Evolutionary conservation across 495 filamentous ascomycete species (phyloP), one percentile per base, ranked within the genome.

Genomic region (Parachaetomium inaequale): DNA sequence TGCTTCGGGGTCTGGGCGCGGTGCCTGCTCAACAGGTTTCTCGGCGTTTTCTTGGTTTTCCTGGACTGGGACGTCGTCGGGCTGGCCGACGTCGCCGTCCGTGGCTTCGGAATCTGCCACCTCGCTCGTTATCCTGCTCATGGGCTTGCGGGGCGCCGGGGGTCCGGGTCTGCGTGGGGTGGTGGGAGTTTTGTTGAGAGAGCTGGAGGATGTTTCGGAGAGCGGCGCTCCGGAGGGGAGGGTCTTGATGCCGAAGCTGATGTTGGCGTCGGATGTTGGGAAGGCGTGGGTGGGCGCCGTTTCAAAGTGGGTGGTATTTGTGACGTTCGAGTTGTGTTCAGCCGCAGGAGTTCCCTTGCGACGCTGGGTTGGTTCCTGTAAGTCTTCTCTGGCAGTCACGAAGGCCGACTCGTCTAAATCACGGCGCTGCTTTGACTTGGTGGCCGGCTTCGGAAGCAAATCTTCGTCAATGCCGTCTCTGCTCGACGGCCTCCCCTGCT

Each of bases 101-200:
- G 66, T 65, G 46, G 63, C 68, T 50, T 80, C 76, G 0, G 78
- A 80, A 61, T 79, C 78, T 15, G 74, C 72, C n/a, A 80, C 65
- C 60, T 78, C 76, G 64, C 71, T 73, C 51, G 59, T 63, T 31
- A 74, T 66, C 28, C 67, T 66, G 50, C 52, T 55, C 38, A 72
- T 49, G 15, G 63, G 57, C 29, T 65, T 63, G 0, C 63, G 59
- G 0, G 47, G 43, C 2, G 38, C 15, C 3, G 54, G 47, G 14
- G 34, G 51, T 11, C 38, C 7, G 12, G 66, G 60, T 26, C 62
- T 59, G 1, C 62, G 53, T 7, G 66, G 59, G 7, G 66, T 58
- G 7, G 64, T 34, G 2, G 70, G 49, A 0, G 75, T 60, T 43
- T 74, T 76, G 64, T 79, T 79, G 10, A 78, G 63, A 2, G 66